Evolutionary conservation across 805 yeast species (phyloP), one percentile per base, ranked within the genome.

Genomic region (Kodamaea sagamina): DNA sequence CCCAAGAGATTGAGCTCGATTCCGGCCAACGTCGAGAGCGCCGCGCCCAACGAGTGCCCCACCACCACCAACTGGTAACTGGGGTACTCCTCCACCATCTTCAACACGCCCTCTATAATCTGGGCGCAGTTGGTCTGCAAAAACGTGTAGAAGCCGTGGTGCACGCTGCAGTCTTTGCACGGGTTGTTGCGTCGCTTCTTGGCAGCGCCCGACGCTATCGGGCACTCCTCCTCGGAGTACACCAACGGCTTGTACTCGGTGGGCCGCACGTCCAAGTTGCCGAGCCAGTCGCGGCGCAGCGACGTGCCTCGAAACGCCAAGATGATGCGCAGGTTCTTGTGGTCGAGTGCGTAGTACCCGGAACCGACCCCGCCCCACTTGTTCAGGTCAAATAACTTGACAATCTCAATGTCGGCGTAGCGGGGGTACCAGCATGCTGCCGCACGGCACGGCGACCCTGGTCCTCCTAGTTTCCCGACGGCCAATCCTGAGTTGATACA

Each of bases 21-120:
- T 0, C 85, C 92, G 6, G 78, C 73, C 25, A 86, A 61, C 3
- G 72, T 62, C 1, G 89, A 83, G 40, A 84, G 59, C 0, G 90
- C 89, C 5, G 83, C 95, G 3, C 89, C 90, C 32, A 86, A 61
- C 0, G 93, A 86, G 61, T 87, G 95, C 0, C 95, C 95, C 1
- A 81, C 67, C 1, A 83, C 70, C 1, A 76, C 69, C 4, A 84
- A 45, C 15, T 67, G 57, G 55, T 80, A 83, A 17, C 69, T 72
- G 0, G 80, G 77, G 52, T 73, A 62, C 13, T 65, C 53, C 8
- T 58, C 45, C 15, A 64, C 57, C 13, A 73, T 52, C 5, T n/a
- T 29, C 4, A 37, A n/a, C 1, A 82, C 63, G 6, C 54, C 60
- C 7, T 62, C 49, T 26, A 76, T 55, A 25, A 75, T 65, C 8